Conservation (phyloP, 2,329 filamentous ascomycete genomes). For the Trichoderma pleuroti region DNA sequence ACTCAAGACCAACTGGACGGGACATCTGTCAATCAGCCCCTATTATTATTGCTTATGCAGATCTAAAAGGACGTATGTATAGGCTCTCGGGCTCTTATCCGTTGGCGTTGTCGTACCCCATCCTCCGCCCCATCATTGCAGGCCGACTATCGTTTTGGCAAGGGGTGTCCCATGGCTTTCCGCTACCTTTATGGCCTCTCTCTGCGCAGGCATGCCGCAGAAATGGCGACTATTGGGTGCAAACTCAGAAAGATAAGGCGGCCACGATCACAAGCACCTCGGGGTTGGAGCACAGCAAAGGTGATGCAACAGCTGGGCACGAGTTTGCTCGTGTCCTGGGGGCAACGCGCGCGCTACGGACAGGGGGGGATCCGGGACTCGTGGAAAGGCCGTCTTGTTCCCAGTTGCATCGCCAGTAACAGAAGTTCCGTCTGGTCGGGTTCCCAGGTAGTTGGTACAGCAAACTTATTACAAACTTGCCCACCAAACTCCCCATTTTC, state of each 20-base stretch:
- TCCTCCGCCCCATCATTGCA: conserved; percentile 1
- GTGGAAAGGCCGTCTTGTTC: background rate
- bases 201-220: background rate
- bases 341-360: background rate
- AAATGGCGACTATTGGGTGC: background rate
- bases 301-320: background rate
- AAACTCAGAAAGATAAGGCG: background rate
- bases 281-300: background rate
- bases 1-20: background rate
- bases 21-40: background rate
- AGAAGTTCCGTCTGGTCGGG: background rate
- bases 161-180: background rate
- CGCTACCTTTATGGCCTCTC: background rate
- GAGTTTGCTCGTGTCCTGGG: background rate
- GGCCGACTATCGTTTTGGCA: background rate
- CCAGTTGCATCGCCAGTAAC: background rate
- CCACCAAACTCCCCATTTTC: background rate
- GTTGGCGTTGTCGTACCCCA: background rate
- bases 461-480: background rate
- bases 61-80: background rate
- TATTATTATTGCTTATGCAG: conserved; percentile 1
- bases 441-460: background rate
- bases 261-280: background rate
- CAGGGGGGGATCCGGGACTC: background rate
- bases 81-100: background rate